phyloP scores from a whole-genome alignment of 1,284 basidiomycete species.

The Somion occarium region DNA sequence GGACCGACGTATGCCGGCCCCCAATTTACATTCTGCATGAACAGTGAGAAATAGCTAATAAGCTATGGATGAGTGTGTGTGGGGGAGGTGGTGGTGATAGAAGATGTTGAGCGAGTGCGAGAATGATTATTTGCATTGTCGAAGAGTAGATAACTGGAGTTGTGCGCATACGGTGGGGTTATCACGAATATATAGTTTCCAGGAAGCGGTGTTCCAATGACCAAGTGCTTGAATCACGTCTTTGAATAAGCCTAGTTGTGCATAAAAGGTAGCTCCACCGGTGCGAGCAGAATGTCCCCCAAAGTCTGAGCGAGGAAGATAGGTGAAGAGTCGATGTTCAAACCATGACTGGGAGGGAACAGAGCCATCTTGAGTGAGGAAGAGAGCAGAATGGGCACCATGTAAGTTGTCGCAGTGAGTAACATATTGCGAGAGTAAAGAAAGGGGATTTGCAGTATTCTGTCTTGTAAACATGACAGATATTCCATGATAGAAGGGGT shows the following conservation, averaged over 20 bases:
- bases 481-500: slow-evolving; percentile 26
- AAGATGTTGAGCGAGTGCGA: background rate
- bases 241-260: slow-evolving; percentile 25
- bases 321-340: slow-evolving; percentile 7
- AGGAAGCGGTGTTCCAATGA: slow-evolving; percentile 32
- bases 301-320: slow-evolving; percentile 15
- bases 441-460: slow-evolving; percentile 10
- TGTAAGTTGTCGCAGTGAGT: slow-evolving; percentile 18
- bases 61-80: background rate
- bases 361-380: slow-evolving; percentile 10
- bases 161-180: background rate
- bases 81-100: background rate
- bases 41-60: background rate
- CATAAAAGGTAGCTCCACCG: slow-evolving; percentile 33
- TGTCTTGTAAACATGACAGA: slow-evolving; percentile 14
- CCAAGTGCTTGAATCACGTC: slow-evolving; percentile 31
- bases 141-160: background rate
- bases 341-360: slow-evolving; percentile 26
- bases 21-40: no score
- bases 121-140: background rate
- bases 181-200: slow-evolving; percentile 23
- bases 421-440: slow-evolving; percentile 19
- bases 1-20: no score
- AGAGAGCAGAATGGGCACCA: slow-evolving; percentile 20
- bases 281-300: slow-evolving; percentile 32